Percentiles rank a stretch among this genome's conserved stretches.
These are phyloP conservation scores for Diaporthe sp. DNA, from an alignment of 2,329 filamentous ascomycete genomes.

Conservation along the genomic window DNA sequence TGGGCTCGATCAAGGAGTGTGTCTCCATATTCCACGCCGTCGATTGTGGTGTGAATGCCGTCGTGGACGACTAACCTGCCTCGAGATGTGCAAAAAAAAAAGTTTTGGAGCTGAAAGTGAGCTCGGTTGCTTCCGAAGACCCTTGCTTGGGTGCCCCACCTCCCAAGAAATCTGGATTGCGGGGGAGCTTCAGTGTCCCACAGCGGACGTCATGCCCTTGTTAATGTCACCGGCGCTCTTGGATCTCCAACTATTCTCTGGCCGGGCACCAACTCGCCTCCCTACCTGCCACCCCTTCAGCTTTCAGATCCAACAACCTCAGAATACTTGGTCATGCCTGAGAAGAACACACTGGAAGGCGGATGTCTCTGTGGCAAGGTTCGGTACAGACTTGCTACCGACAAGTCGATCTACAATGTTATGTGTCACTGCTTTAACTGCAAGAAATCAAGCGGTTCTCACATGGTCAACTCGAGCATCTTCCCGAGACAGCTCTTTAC, in stretches of 20 bases:
- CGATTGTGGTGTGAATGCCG: background rate
- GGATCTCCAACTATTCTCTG: background rate
- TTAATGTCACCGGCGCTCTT: background rate
- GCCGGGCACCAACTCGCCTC: background rate
- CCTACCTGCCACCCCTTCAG: background rate
- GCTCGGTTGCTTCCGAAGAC: slow-evolving; percentile 29
- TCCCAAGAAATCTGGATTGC: background rate
- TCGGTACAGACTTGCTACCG: slow-evolving; percentile 26
- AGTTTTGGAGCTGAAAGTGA: slow-evolving; percentile 32
- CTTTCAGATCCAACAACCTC: background rate
- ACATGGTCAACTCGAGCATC: slow-evolving; percentile 36
- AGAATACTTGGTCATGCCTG: background rate
- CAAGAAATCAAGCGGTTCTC: slow-evolving; percentile 36
- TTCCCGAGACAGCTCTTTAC: slow-evolving; percentile 29
- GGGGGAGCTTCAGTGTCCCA: slow-evolving; percentile 27
- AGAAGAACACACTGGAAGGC: slow-evolving; percentile 15
- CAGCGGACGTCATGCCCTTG: background rate
- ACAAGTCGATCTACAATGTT: slow-evolving; percentile 27
- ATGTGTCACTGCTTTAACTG: slow-evolving; percentile 37
- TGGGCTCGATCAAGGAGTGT: slow-evolving; percentile 65
- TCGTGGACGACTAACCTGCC: background rate
- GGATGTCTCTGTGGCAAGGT: slow-evolving; percentile 37
- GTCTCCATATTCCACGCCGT: slow-evolving; percentile 46
- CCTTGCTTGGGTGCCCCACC: slow-evolving; percentile 6
- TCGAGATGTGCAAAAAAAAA: background rate